Conservation (phyloP, 371 early-diverging fungal genomes). For the Syncephalis plumigaleata region DNA sequence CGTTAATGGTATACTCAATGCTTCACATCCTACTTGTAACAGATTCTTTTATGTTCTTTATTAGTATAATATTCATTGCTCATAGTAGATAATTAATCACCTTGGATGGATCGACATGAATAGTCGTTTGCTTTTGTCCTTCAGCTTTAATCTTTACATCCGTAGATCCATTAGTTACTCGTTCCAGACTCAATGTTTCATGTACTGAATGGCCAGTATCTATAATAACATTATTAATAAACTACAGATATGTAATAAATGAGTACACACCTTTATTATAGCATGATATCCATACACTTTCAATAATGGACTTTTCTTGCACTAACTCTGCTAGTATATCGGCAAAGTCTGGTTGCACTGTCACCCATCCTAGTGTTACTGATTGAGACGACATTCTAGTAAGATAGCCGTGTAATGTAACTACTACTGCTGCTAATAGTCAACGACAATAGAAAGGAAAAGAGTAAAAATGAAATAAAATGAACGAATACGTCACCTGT, state of each 20-base stretch:
- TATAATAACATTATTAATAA: not conserved
- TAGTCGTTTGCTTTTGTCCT: not conserved
- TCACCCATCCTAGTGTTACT: not conserved
- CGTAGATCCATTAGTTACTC: not conserved
- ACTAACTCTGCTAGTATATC: conserved; percentile 4
- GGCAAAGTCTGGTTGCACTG: conserved; percentile 2
- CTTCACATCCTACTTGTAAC: not conserved
- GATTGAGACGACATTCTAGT: too few relatives aligned
- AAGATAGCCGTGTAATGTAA: too few relatives aligned
- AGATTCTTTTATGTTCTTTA: too few relatives aligned
- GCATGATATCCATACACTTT: conserved; percentile 5
- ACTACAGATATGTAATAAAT: not conserved
- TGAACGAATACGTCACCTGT: too few relatives aligned
- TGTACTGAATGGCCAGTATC: not conserved
- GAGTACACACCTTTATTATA: conserved; percentile 3
- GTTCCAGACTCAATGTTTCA: not conserved
- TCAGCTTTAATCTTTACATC: not conserved
- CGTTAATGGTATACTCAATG: not conserved
- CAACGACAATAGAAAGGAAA: too few relatives aligned
- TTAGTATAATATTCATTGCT: too few relatives aligned
- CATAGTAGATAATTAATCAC: not conserved
- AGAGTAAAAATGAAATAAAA: too few relatives aligned
- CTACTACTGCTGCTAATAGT: too few relatives aligned
- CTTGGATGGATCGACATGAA: not conserved
- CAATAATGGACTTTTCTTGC: not conserved